Base-by-base conservation (phyloP, 1,284 basidiomycete genomes). In the Earliella scabrosa region DNA sequence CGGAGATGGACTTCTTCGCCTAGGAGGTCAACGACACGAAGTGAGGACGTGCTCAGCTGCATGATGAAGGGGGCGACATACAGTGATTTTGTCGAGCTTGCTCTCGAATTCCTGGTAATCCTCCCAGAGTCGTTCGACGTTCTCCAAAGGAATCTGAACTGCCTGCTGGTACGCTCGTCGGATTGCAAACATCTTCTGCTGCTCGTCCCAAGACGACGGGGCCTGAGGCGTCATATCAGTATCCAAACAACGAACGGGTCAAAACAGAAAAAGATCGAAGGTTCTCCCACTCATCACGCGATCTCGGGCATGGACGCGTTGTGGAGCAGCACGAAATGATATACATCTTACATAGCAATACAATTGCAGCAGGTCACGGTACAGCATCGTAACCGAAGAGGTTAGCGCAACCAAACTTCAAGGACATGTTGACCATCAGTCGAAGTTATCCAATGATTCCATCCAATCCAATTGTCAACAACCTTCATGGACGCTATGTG, bases 101-200 rank as follows among this genome's bases (percentile, higher is more conserved):
- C 87, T 95, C 73, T 99, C 97, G 68, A 98, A 99, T 0, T 89
- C 79, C 72, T 98, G 96, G 65, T 96, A 92, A 52, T 97, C 94
- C 68, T 92, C 88, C 97, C 97, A 99, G 39, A 99, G 82, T 38
- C 82, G 80, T 73, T 98, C 96, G 65, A 99, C 87, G 67, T 95
- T 97, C 72, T 95, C 89, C 63, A 98, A 82, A 0, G 97, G 97
- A 21, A 97, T 93, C 65, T 93, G 91, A 29, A 98, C 91, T 0
- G 94, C 97, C 47, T 93, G 86, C 67, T 97, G 95, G 74, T 97
- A 98, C 4, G 93, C 87, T 69, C 93, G 94, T 52, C 97, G 88
- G 3, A 99, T 79, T 4, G 87, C 84, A 67, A 98, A 97, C 87
- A 95, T 95, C 73, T 96, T 95, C 70, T 97, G 93, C 67, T 97